Evolutionary conservation across 768 basidiomycete species (phyloP).

Genomic region (Termitomyces sp.): DNA sequence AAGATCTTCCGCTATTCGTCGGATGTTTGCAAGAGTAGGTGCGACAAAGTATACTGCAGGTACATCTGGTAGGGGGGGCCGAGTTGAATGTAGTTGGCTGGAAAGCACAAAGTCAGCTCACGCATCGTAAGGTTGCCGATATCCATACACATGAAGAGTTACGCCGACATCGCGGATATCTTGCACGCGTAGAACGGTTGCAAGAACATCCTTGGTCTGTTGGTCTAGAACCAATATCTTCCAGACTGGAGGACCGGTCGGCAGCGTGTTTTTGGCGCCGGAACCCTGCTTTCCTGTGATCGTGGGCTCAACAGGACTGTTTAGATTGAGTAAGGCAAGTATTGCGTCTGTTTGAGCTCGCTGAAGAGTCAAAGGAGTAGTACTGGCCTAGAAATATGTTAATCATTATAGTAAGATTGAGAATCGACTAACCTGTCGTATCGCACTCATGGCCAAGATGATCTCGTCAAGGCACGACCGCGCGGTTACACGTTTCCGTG

Average conservation of each 20-base stretch:
- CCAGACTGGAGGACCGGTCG: conserved; percentile 82
- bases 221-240: conserved; percentile 96
- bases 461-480: not conserved
- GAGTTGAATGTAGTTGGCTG: conserved; percentile 87
- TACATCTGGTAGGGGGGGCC: conserved; percentile 91
- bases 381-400: conserved; percentile 20
- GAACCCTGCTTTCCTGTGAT: conserved; percentile 35
- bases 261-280: conserved; percentile 46
- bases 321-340: conserved; percentile 83
- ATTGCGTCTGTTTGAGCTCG: conserved; percentile 86
- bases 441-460: conserved; percentile 26
- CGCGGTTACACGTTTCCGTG: conserved; percentile 8
- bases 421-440: conserved; percentile 30
- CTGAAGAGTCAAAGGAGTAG: conserved; percentile 64
- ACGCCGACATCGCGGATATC: conserved; percentile 96
- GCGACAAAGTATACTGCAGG: conserved; percentile 97
- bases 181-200: conserved; percentile 92
- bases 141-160: conserved; percentile 90
- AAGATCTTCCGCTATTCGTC: conserved; percentile 91
- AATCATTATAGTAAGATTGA: conserved; percentile 8
- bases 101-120: conserved; percentile 5
- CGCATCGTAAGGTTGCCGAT: conserved; percentile 3
- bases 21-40: conserved; percentile 82
- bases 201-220: conserved; percentile 92
- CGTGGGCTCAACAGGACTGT: conserved; percentile 50